Evolutionary conservation across 106 monocot genomes (phyloP).

Genomic region (Triglochin maritima): DNA sequence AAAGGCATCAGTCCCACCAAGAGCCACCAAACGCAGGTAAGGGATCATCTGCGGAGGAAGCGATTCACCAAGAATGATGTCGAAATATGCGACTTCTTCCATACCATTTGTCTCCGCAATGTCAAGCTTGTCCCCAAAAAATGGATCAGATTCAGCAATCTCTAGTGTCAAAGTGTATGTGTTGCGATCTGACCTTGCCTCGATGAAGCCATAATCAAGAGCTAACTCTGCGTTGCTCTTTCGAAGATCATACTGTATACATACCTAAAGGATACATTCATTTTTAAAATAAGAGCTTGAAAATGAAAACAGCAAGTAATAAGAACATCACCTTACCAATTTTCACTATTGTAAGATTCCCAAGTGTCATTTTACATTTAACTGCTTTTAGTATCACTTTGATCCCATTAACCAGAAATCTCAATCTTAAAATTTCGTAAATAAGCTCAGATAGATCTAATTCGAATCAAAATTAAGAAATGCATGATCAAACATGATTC

Average conservation of each 20-base stretch:
- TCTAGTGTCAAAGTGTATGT: conserved; percentile 77
- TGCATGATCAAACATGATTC: no score
- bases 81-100: conserved; percentile 70
- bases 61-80: conserved; percentile 41
- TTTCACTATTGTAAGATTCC: no score
- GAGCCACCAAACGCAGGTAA: conserved; percentile 70
- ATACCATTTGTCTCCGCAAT: conserved; percentile 80
- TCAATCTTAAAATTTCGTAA: no score
- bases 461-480: no score
- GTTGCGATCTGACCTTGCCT: conserved; percentile 39
- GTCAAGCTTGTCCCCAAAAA: conserved; percentile 83
- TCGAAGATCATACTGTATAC: conserved; percentile 71
- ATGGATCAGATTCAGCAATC: conserved; percentile 80
- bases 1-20: conserved; percentile 93
- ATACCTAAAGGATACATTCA: conserved; percentile 34
- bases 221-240: conserved; percentile 92
- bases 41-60: conserved; percentile 67
- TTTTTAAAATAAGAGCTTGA: no score
- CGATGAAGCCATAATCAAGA: conserved; percentile 86
- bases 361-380: no score
- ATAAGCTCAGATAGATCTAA: no score
- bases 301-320: no score
- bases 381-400: no score
- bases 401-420: no score
- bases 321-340: no score